Base-by-base conservation (phyloP, 2,329 filamentous ascomycete species). In the Diaporthe caulivora region DNA sequence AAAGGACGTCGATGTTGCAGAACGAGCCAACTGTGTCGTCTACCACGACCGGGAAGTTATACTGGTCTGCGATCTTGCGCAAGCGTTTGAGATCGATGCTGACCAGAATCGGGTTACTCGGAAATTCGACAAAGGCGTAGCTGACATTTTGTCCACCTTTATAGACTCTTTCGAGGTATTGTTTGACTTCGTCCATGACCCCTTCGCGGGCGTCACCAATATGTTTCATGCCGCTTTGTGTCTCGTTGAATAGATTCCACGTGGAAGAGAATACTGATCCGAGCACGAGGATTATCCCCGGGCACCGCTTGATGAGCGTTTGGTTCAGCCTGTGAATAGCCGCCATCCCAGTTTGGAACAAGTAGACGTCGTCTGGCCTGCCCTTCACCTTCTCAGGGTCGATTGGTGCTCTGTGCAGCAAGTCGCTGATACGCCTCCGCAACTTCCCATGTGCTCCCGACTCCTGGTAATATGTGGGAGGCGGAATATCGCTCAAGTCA, bases 291-390 rank as follows among this genome's bases (percentile, higher is more conserved):
- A 83, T 81, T 44, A 80, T 82, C 3, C 81, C 78, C 0, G 81
- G 79, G 1, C 82, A 80, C 40, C 82, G 76, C 34, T 79, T 76
- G 2, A 81, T 74, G 13, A 89, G 77, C 2, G 82, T 79, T 53
- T 81, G 80, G 47, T 86, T 85, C 1, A 83, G 74, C 31, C 83
- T 79, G 71, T 84, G 87, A 15, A 91, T 85, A 34, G 85, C 83
- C 0, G 85, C 85, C 88, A 91, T 91, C 34, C 89, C 89, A 0
- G 87, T 87, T 7, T 85, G 84, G 76, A 87, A 90, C 26, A 91
- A 80, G 65, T 84, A 89, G 1, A 91, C 84, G 74, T 91, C 87
- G 3, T 81, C 80, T 5, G 76, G 71, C 0, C n/a, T 70, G 1
- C 81, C 78, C 62, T 76, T 76, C 65, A 76, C 71, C n/a, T 78